Evolutionary conservation across 805 yeast genomes (phyloP).

Genomic region (Clavispora vitiphila): DNA sequence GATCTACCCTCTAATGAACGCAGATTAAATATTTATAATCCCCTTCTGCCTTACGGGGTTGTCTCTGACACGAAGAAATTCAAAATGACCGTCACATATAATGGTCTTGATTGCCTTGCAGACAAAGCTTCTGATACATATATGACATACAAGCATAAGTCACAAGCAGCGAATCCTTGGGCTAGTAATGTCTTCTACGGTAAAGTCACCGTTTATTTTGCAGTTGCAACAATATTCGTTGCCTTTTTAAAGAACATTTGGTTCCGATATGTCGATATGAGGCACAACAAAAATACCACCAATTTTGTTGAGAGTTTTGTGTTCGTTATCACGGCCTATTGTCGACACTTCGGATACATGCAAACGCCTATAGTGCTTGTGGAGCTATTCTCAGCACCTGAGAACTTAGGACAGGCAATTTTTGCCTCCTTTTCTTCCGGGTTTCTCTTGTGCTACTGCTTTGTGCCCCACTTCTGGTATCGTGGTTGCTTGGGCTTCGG

Average conservation of each 20-base stretch:
- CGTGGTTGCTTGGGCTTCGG: constrained; percentile 53
- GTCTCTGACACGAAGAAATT: neutral
- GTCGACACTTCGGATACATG: constrained; percentile 30
- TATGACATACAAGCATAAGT: constrained; percentile 12
- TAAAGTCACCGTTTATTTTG: constrained; percentile 35
- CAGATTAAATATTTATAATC: neutral
- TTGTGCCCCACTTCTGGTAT: constrained; percentile 47
- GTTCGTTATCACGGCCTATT: constrained; percentile 29
- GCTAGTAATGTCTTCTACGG: constrained; percentile 28
- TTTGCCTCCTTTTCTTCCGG: constrained; percentile 31
- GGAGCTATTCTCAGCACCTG: constrained; percentile 9
- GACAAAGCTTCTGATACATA: constrained; percentile 24
- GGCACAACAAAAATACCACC: constrained; percentile 5
- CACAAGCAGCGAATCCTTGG: constrained; percentile 30
- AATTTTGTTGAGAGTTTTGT: constrained; percentile 23
- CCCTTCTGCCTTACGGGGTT: neutral
- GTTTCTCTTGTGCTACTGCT: constrained; percentile 34
- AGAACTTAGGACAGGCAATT: constrained; percentile 30
- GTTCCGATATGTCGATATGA: constrained; percentile 22
- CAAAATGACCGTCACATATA: constrained; percentile 17
- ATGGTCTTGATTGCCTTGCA: constrained; percentile 37
- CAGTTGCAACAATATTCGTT: constrained; percentile 30
- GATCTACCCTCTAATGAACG: neutral
- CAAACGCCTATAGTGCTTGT: constrained; percentile 11
- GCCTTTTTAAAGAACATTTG: constrained; percentile 30